Evolutionary conservation across 1,139 yeast genomes (phyloP), one percentile per base, ranked within the genome.

Genomic region (Debaryomyces fabryi): DNA sequence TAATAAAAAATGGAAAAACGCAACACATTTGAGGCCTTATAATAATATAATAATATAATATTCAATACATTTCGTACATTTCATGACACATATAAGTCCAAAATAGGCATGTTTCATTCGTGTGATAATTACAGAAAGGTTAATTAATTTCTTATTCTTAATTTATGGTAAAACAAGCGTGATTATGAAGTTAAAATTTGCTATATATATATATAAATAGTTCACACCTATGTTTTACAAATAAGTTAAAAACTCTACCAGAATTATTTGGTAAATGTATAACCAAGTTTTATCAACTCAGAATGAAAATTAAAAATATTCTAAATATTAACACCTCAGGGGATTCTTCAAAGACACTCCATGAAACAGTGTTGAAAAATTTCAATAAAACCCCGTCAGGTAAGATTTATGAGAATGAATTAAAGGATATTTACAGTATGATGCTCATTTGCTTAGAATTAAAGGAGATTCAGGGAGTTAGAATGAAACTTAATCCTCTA

Each of bases 381-480:
- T 72, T 81, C 51, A 72, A 71, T 49, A 72, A 78, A 52, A 77
- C 85, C 0, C 78, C 83, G 0, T 64, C 65, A 29, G 88, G 88
- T 0, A 67, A 72, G 21, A 69, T 83, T 10, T 77, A 72, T 55
- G 78, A 84, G 24, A 72, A 74, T 38, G 88, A 85, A 56, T 55
- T 86, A 39, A 81, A 81, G 56, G 81, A 79, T 41, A 78, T 86
- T 3, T 88, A 64, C 60, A 72, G 86, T 0, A 63, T 82, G 39
- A 59, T 82, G 58, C 56, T 85, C 1, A 71, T 83, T 18, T 71
- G 82, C 36, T 66, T 85, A 35, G 63, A 79, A 4, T 63, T 83
- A 36, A 64, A 63, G 32, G 74, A 65, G 18, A 61, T 44, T 4
- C 48, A 39, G 1, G 5, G 48, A 6, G 18, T 42, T 2, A 48